phyloP scores from a whole-genome alignment of 1,139 yeast genomes.

The Pneumocystis canis region DNA sequence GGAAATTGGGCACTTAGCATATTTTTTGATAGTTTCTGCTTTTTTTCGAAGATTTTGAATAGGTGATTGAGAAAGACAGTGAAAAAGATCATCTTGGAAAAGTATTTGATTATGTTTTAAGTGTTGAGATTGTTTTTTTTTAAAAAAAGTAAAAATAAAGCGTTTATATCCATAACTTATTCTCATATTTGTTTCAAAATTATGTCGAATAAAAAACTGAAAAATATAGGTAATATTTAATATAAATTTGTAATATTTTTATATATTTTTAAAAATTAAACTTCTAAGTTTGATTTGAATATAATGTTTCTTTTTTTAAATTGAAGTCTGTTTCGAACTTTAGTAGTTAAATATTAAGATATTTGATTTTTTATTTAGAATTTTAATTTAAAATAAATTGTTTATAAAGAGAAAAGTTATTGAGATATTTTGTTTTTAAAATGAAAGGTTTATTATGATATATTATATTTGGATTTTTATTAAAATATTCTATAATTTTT shows the following conservation, averaged over 20 bases:
- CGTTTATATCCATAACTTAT: not conserved
- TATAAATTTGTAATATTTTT: not conserved
- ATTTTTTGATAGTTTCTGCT: constrained; percentile 77
- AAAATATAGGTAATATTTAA: not conserved
- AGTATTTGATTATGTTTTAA: constrained; percentile 24
- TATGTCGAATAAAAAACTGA: not conserved
- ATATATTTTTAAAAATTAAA: not conserved
- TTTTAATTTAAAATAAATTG: not conserved
- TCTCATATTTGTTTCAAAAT: not conserved
- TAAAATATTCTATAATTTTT: not conserved
- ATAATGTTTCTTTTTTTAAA: not conserved
- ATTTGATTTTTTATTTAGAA: not conserved
- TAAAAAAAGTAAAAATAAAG: not conserved
- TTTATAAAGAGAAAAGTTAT: not conserved
- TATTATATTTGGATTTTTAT: not conserved
- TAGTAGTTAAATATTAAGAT: not conserved
- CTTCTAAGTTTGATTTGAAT: not conserved
- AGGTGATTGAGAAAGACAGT: constrained; percentile 86
- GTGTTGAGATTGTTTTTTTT: not conserved
- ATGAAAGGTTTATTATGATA: not conserved
- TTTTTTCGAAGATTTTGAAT: constrained; percentile 74
- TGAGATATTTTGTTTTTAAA: not conserved
- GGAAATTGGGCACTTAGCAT: constrained; percentile 86
- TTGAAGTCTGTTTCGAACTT: not conserved
- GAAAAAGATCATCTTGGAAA: constrained; percentile 52